Percentiles rank a stretch among this genome's conserved stretches.
Conservation (phyloP, 2,329 filamentous ascomycete species). For the Periconia digitata region DNA sequence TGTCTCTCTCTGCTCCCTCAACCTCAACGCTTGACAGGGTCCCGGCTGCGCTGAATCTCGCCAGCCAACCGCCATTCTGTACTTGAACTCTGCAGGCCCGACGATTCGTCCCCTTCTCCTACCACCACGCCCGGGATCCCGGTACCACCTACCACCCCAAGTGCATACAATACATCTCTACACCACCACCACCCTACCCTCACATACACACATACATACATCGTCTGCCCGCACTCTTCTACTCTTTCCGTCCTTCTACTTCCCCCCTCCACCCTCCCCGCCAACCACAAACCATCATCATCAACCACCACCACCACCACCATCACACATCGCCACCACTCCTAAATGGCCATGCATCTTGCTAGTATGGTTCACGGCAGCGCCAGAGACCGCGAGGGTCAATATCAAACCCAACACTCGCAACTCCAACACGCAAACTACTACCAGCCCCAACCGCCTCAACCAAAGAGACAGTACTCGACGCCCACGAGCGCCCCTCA, state of each 20-base stretch:
- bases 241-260: conserved; percentile 22
- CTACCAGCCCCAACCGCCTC: conserved; percentile 44
- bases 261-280: not conserved
- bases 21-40: conserved; percentile 31
- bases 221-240: conserved; percentile 28
- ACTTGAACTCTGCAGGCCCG: conserved; percentile 40
- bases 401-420: conserved; percentile 33
- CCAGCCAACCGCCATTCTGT: conserved; percentile 32
- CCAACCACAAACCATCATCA: no score
- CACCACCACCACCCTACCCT: not conserved
- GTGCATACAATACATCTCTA: not conserved
- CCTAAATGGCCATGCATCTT: conserved; percentile 46
- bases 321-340: conserved; percentile 12
- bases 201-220: conserved; percentile 12
- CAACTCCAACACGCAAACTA: conserved; percentile 27
- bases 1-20: conserved; percentile 5
- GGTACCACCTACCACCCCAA: conserved; percentile 21
- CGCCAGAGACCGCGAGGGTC: conserved; percentile 42
- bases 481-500: conserved; percentile 18
- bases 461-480: conserved; percentile 26
- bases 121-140: conserved; percentile 37
- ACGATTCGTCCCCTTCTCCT: conserved; percentile 21
- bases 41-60: conserved; percentile 30
- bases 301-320: not conserved
- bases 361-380: conserved; percentile 48